A percentile compares a stretch with the other conserved stretches of the same genome.
These are phyloP conservation scores for Mycena belliarum DNA, from an alignment of 768 basidiomycete genomes.

Conservation along the genomic window DNA sequence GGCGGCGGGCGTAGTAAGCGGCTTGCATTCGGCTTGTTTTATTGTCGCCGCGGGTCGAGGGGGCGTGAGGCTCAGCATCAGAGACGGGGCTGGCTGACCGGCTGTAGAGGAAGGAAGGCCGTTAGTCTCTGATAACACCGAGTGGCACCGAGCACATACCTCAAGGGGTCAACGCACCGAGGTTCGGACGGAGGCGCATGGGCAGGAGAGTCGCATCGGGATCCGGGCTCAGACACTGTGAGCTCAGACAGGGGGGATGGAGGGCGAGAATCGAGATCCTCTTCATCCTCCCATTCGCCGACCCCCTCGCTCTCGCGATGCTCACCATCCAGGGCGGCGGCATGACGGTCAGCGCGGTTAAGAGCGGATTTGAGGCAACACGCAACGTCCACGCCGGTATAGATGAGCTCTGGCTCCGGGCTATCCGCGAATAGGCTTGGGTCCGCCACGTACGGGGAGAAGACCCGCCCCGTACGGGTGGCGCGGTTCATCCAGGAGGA, in stretches of 20 bases:
- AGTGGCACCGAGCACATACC: too few relatives aligned
- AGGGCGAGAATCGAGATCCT: neutral
- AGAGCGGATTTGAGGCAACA: neutral
- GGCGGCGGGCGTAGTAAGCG: too few relatives aligned
- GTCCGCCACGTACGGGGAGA: neutral
- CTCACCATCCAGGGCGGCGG: neutral
- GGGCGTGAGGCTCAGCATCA: too few relatives aligned
- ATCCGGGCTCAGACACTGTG: neutral
- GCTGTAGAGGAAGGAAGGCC: too few relatives aligned
- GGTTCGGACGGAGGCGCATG: neutral
- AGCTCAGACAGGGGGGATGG: neutral
- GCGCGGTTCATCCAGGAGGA: neutral
- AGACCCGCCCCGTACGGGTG: neutral
- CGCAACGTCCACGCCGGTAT: neutral
- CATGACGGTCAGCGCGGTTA: neutral
- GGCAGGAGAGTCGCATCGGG: neutral
- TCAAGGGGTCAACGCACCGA: neutral
- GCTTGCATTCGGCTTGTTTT: too few relatives aligned
- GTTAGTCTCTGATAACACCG: too few relatives aligned
- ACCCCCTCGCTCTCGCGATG: too few relatives aligned
- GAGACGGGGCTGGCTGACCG: too few relatives aligned
- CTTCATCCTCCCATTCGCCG: neutral
- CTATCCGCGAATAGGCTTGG: neutral
- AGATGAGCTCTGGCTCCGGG: neutral
- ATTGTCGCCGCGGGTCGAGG: too few relatives aligned